These are phyloP conservation scores for Pseudogymnoascus destructans DNA, from an alignment of 2,329 filamentous ascomycete genomes.

Conservation along the genomic window DNA sequence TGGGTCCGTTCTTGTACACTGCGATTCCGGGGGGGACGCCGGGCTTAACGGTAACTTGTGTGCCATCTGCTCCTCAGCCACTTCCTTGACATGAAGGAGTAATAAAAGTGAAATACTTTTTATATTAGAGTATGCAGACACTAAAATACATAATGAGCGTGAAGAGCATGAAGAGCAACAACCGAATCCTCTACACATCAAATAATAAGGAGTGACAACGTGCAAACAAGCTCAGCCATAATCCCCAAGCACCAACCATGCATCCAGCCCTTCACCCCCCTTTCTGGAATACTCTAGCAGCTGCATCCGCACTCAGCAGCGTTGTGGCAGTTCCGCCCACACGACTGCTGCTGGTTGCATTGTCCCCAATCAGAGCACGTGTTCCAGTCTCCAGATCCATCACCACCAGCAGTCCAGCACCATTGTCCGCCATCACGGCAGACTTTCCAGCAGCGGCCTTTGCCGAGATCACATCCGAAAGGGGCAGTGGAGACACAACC, in stretches of 20 bases:
- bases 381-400: background rate
- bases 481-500: background rate
- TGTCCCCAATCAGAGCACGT: background rate
- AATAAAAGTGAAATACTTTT: background rate
- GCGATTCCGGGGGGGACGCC: background rate
- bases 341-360: background rate
- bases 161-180: no score
- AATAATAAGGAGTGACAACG: background rate
- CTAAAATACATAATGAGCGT: no score
- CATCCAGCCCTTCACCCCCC: background rate
- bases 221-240: background rate
- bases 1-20: background rate
- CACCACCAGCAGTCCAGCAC: background rate
- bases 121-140: no score
- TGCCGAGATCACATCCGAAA: constrained; percentile 53
- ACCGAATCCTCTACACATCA: background rate
- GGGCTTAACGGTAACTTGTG: background rate
- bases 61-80: background rate
- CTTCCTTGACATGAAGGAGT: background rate
- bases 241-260: background rate
- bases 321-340: background rate
- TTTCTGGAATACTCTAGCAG: background rate
- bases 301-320: background rate
- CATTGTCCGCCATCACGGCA: constrained; percentile 77
- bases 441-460: constrained; percentile 97